phyloP scores from a whole-genome alignment of 768 basidiomycete species.

The Tulasnella sp. region DNA sequence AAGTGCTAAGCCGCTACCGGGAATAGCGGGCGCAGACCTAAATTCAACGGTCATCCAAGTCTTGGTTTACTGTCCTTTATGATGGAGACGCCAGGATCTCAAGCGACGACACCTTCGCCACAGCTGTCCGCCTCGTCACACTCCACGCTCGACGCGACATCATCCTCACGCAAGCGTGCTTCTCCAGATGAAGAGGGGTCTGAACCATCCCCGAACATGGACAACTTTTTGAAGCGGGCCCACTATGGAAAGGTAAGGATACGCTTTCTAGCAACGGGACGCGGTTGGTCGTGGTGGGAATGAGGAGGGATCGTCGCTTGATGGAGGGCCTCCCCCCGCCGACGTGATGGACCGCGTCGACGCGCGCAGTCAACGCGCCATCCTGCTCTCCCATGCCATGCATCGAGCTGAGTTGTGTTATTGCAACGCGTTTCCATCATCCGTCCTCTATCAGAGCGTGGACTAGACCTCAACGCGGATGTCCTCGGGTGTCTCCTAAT shows the following conservation, averaged over 20 bases:
- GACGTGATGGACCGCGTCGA: background rate
- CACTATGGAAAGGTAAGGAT: slow-evolving; percentile 68
- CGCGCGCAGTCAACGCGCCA: background rate
- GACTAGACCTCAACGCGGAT: background rate
- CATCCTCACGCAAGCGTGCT: slow-evolving; percentile 32
- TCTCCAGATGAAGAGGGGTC: slow-evolving; percentile 47
- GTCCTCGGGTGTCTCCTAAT: background rate
- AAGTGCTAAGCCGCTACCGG: no score
- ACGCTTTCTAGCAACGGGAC: slow-evolving; percentile 18
- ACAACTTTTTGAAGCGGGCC: slow-evolving; percentile 53
- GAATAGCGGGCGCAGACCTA: background rate
- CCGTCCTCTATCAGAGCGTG: slow-evolving; percentile 15
- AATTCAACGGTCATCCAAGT: background rate
- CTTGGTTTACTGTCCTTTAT: background rate
- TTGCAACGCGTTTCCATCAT: slow-evolving; percentile 1
- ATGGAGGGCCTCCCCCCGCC: slow-evolving; percentile 9
- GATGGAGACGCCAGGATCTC: slow-evolving; percentile 73
- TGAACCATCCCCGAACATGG: slow-evolving; percentile 44
- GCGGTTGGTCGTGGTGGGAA: no score
- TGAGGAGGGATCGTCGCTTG: background rate
- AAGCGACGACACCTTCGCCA: slow-evolving; percentile 67
- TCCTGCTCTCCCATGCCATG: background rate
- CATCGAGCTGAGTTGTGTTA: no score
- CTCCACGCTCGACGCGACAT: slow-evolving; percentile 33
- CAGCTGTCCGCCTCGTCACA: slow-evolving; percentile 42